Base-by-base conservation (phyloP, 179 eudicot species). In the Gypsophila paniculata region DNA sequence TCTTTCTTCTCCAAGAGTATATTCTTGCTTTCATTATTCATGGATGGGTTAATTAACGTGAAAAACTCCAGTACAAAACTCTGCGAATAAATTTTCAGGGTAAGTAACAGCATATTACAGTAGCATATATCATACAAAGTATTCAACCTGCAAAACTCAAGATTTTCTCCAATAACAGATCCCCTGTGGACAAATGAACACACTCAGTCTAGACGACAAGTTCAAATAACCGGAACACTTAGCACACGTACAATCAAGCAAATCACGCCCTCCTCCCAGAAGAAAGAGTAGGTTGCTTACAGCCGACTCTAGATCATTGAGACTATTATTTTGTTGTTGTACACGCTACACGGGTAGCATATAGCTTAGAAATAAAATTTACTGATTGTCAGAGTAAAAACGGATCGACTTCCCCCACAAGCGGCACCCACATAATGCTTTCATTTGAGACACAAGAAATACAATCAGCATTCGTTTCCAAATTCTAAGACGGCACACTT, bases 1-100 rank as follows among this genome's bases (percentile, higher is more conserved):
- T 75, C 81, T 80, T 80, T 75, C 86, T 80, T 80, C 81, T 75
- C 82, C 85, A 80, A 74, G 76, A 73, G 65, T 65, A 74, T 67
- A 80, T 72, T 71, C 83, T 79, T 74, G 83, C 80, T 83, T 80
- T 83, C 81, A 78, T 73, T 72, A 73, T 73, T 80, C 82, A 81
- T 64, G 76, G 78, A 75, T 65, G 72, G 74, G 76, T 75, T 73
- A 75, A 74, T 52, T 68, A 80, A 84, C 74, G 84, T 44, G 79
- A 74, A 81, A 78, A 73, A 75, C 75, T 69, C 82, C 78, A 74
- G 78, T 68, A 76, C 64, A 69, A 63, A 78, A 68, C 77, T 84
- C 86, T 84, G 86, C 86, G 82, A 73, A 76, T 76, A 81, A 81
- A 83, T 79, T 81, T 78, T 48, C 72, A 76, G 17, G 53, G 86